Evolutionary conservation across 2,329 filamentous ascomycete species (phyloP).

Genomic region (Fusarium subtropicale): DNA sequence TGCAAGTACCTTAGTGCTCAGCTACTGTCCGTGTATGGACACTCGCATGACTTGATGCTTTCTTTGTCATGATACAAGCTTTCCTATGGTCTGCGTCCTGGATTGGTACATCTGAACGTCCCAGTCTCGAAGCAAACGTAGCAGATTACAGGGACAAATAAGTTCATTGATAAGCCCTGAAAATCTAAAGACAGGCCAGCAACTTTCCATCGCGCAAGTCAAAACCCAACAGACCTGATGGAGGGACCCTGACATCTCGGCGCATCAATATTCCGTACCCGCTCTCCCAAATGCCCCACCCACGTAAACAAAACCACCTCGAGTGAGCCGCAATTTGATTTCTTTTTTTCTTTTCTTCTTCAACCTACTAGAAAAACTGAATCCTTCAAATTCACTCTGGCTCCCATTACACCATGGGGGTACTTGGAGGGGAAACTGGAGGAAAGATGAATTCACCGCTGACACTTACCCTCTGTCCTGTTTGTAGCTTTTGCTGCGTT

Average conservation of each 20-base stretch:
- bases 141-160: background rate
- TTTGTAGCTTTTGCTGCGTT: constrained; percentile 49
- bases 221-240: background rate
- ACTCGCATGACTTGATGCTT: background rate
- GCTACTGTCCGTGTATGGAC: background rate
- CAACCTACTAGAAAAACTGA: constrained; percentile 59
- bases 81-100: background rate
- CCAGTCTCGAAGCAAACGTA: background rate
- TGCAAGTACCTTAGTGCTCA: background rate
- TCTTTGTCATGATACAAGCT: constrained; percentile 15
- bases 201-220: background rate
- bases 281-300: constrained; percentile 7
- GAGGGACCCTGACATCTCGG: constrained; percentile 21
- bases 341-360: constrained; percentile 49
- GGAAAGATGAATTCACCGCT: constrained; percentile 66
- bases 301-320: constrained; percentile 32
- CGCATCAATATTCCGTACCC: constrained; percentile 47
- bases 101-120: background rate
- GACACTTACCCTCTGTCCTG: constrained; percentile 63
- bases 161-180: background rate
- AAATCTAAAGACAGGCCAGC: background rate
- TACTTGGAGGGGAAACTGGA: constrained; percentile 77
- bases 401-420: constrained; percentile 65
- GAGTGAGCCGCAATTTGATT: constrained; percentile 13
- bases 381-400: constrained; percentile 78